Evolutionary conservation across 257 asterid species (phyloP).

Genomic region (Forsythia viridissima): DNA sequence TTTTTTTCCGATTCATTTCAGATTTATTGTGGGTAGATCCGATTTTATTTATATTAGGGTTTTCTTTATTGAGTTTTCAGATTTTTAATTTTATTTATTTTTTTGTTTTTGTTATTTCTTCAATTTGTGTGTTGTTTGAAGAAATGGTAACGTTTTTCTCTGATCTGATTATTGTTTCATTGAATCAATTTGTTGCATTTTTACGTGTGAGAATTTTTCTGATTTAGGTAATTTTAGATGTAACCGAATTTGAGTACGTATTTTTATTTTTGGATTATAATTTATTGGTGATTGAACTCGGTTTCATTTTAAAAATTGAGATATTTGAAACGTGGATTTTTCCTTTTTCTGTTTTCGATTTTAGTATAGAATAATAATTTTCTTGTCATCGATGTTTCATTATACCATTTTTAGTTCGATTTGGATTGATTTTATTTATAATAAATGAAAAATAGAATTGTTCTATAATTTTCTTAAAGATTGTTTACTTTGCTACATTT

Average conservation of each 20-base stretch:
- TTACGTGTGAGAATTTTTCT: background rate
- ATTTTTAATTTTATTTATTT: background rate
- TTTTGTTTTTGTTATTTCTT: no score
- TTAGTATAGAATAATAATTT: background rate
- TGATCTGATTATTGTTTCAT: background rate
- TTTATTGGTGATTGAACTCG: background rate
- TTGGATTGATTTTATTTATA: background rate
- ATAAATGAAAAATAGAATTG: background rate
- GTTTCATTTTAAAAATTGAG: background rate
- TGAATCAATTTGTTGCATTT: background rate
- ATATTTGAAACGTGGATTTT: background rate
- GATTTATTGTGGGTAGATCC: background rate
- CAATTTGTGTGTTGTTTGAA: background rate
- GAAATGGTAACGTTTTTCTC: background rate
- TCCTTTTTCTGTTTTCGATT: background rate
- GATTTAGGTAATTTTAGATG: background rate
- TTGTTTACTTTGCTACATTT: no score
- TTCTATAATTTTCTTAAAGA: no score
- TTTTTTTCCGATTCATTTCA: background rate
- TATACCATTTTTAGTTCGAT: background rate
- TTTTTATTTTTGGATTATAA: background rate
- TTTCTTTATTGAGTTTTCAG: background rate
- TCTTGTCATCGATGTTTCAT: background rate
- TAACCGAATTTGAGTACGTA: background rate
- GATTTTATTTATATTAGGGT: background rate